These are phyloP conservation scores for Emergomyces orientalis DNA, from an alignment of 2,329 filamentous ascomycete genomes.

Conservation along the genomic window DNA sequence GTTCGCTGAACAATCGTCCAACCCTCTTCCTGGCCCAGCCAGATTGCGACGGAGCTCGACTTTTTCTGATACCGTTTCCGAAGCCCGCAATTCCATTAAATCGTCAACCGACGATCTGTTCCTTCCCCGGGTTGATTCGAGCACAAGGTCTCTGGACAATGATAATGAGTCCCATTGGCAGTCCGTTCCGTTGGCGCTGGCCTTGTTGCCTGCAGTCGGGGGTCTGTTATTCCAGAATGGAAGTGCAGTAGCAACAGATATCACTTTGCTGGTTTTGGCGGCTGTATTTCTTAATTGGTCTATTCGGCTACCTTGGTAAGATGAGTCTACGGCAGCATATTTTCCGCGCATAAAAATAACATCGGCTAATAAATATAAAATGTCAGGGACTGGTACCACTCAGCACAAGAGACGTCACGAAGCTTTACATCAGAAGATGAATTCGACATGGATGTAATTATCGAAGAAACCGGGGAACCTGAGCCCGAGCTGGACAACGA, in stretches of 20 bases:
- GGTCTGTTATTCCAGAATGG: constrained; percentile 81
- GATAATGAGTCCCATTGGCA: constrained; percentile 62
- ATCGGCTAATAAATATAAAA: constrained; percentile 11
- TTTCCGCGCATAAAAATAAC: not conserved
- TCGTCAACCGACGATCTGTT: constrained; percentile 64
- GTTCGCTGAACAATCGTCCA: constrained; percentile 23
- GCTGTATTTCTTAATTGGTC: constrained; percentile 89
- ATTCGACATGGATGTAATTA: constrained; percentile 19
- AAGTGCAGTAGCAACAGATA: constrained; percentile 70
- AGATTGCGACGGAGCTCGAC: constrained; percentile 61
- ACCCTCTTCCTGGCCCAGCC: constrained; percentile 19
- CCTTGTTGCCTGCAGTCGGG: constrained; percentile 74
- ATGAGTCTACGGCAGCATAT: constrained; percentile 1
- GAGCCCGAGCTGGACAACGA: constrained; percentile 21
- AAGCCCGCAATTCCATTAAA: constrained; percentile 54
- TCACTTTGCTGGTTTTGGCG: constrained; percentile 69
- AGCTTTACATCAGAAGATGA: constrained; percentile 12
- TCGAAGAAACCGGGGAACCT: constrained; percentile 26
- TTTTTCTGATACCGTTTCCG: constrained; percentile 65
- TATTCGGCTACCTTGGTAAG: constrained; percentile 78
- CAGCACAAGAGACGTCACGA: constrained; percentile 55
- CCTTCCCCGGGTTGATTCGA: constrained; percentile 42
- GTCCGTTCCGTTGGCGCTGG: constrained; percentile 71
- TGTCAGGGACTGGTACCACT: constrained; percentile 61
- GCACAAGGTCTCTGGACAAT: constrained; percentile 22